Percentiles rank a stretch among this genome's conserved stretches.
These are phyloP conservation scores for Bauhinia variegata DNA, from an alignment of 306 rosid genomes.

Conservation along the genomic window DNA sequence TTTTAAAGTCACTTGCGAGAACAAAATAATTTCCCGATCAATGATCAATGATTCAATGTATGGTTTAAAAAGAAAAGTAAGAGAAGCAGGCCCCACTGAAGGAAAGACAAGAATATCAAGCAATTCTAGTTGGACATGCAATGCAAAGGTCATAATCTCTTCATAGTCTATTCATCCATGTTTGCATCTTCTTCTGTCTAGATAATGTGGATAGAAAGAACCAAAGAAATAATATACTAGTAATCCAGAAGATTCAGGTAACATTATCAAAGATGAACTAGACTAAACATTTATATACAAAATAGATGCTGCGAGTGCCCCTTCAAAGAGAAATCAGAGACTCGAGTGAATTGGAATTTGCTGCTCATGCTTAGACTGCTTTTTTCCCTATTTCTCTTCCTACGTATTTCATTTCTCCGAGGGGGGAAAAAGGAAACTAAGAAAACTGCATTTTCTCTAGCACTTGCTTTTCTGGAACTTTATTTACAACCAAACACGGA, in stretches of 20 bases:
- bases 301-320: slow-evolving; percentile 13
- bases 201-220: slow-evolving; percentile 16
- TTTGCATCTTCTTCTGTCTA: not conserved
- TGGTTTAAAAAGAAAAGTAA: too few species aligned
- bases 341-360: not conserved
- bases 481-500: slow-evolving; percentile 19
- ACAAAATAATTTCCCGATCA: too few species aligned
- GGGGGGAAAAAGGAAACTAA: not conserved
- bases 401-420: not conserved
- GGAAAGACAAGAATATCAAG: too few species aligned
- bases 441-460: not conserved
- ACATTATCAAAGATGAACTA: slow-evolving; percentile 18
- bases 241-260: not conserved
- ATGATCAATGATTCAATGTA: too few species aligned
- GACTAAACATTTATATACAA: slow-evolving; percentile 38
- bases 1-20: too few species aligned
- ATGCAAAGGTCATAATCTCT: too few species aligned
- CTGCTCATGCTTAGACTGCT: slow-evolving; percentile 1
- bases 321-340: not conserved
- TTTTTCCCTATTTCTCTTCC: not conserved
- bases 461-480: slow-evolving; percentile 17
- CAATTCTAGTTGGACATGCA: too few species aligned
- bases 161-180: not conserved
- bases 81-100: too few species aligned
- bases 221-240: slow-evolving; percentile 34